Conservation (phyloP, 768 basidiomycete species). For the Tephrocybe sp. region DNA sequence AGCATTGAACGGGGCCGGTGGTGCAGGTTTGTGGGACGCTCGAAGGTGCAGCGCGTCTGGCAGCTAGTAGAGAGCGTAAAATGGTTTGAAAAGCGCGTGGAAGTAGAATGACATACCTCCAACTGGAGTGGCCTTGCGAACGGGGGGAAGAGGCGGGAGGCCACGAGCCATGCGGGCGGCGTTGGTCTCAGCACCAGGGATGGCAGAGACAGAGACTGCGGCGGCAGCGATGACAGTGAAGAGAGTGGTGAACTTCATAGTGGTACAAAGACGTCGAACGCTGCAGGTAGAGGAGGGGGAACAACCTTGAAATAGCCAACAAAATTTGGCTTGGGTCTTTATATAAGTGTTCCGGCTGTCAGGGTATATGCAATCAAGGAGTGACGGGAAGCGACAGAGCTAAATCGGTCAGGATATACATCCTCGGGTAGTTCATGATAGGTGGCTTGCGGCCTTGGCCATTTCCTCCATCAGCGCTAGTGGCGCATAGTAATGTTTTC, state of each 20-base stretch:
- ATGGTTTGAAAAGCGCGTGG: no score
- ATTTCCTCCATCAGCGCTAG: background rate
- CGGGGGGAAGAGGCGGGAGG: constrained; percentile 46
- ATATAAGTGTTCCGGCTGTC: constrained; percentile 8
- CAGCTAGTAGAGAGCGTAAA: constrained; percentile 26
- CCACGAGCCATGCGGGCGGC: constrained; percentile 52
- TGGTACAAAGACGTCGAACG: constrained; percentile 14
- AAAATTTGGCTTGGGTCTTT: background rate
- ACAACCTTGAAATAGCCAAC: constrained; percentile 8
- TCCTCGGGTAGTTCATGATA: constrained; percentile 1
- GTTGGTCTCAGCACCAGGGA: constrained; percentile 40
- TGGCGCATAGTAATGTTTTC: constrained; percentile 7
- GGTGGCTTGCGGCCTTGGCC: background rate
- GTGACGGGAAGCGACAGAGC: constrained; percentile 16
- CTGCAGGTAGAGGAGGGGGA: constrained; percentile 10
- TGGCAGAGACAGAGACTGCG: constrained; percentile 34
- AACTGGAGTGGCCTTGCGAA: constrained; percentile 32
- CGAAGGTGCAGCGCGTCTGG: constrained; percentile 35
- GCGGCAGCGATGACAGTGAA: constrained; percentile 37
- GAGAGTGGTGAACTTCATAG: constrained; percentile 41
- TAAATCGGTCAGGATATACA: constrained; percentile 11
- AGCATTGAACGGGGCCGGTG: constrained; percentile 44
- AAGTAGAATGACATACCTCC: constrained; percentile 24
- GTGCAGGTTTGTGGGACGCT: constrained; percentile 31
- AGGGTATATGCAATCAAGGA: background rate